Base-by-base conservation (phyloP, 2,329 filamentous ascomycete genomes). In the Colletotrichum endophyticum region DNA sequence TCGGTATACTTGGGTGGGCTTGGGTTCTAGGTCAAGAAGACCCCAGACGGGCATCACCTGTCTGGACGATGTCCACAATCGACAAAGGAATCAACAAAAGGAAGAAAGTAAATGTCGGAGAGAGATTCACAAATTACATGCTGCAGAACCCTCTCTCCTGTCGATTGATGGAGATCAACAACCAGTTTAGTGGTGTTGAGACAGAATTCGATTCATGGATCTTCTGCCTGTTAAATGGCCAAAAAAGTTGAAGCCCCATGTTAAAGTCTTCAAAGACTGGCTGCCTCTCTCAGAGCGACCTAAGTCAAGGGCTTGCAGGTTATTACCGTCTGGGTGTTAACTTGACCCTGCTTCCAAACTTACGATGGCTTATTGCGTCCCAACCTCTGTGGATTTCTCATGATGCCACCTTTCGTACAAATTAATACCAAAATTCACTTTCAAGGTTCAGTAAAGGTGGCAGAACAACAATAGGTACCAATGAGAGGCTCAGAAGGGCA, bases 341-440 rank as follows among this genome's bases (percentile, higher is more conserved):
- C 28, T 30, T 19, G 8, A 44, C 8, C 19, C 36, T 5, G 19
- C 39, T 2, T 11, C 7, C 6, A 6, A 36, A 39, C 8, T 7
- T 39, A 15, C 36, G 36, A 39, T 6, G 39, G 19, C 39, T 44
- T n/a, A 6, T 44, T 36, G 34, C 13, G 11, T 11, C 11, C 9
- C 0, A 49, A 22, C 44, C n/a, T 22, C 0, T 1, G 12, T 53
- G 11, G n/a, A 25, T 53, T 53, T 3, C 44, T 53, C 0, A 53
- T 53, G n/a, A 22, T 53, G n/a, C 12, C n/a, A 25, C n/a, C 44
- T 2, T 0, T n/a, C 9, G 39, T n/a, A 0, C 0, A 0, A 49
- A n/a, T 0, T 13, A 0, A 13, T 22, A 7, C 44, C 11, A 12
- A 53, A 0, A 22, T 22, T 7, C 44, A 13, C 0, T 25, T 0